These are phyloP conservation scores for Trichoderma breve DNA, from an alignment of 2,329 filamentous ascomycete species.

Conservation along the genomic window DNA sequence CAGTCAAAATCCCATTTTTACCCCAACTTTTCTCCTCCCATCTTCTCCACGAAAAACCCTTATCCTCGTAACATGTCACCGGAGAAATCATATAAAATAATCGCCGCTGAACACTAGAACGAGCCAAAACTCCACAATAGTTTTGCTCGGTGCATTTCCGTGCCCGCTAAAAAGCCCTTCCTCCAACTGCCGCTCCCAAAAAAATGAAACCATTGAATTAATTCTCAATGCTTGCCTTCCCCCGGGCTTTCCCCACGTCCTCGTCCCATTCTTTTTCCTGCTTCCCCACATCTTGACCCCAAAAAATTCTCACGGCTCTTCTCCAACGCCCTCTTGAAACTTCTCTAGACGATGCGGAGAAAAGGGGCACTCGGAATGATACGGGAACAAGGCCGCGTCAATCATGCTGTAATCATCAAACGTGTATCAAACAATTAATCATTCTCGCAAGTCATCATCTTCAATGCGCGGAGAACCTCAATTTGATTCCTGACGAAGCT, in stretches of 20 bases:
- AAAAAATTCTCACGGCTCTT: neutral
- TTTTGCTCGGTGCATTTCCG: neutral
- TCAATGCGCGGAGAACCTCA: neutral
- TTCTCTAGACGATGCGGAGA: neutral
- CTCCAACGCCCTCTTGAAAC: neutral
- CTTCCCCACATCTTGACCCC: neutral
- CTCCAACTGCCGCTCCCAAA: neutral
- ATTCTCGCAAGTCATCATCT: neutral
- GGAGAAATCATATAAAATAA: neutral
- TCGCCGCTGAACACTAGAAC: neutral
- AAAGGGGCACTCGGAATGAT: neutral
- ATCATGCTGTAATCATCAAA: neutral
- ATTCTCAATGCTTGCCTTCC: too few species aligned
- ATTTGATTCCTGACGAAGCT: neutral
- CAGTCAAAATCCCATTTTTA: neutral
- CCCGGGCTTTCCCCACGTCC: neutral
- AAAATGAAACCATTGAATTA: neutral
- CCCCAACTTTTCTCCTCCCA: neutral
- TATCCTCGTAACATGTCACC: neutral
- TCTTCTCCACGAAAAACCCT: neutral
- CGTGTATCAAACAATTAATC: neutral
- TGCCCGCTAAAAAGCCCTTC: neutral
- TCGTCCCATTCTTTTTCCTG: neutral
- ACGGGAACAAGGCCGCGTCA: neutral
- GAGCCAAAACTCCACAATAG: neutral